These are phyloP conservation scores for Rhizopus microsporus DNA, from an alignment of 371 early-diverging fungal species.

Conservation along the genomic window DNA sequence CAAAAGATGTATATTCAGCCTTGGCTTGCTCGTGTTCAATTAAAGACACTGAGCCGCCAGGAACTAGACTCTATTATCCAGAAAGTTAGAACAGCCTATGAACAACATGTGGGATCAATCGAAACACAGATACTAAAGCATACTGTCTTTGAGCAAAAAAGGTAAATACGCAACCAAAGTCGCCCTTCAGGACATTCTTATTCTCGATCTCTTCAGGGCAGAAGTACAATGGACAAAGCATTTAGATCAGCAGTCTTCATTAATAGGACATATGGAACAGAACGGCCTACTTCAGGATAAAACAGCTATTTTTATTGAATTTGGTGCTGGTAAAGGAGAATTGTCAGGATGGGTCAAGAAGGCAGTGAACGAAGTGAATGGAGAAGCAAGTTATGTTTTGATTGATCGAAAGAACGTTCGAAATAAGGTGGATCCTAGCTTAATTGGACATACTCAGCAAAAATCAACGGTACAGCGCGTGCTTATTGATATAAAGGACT, in stretches of 20 bases:
- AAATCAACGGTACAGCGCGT: conserved; percentile 64
- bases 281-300: conserved; percentile 61
- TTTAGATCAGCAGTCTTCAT: conserved; percentile 75
- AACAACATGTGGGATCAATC: conserved; percentile 46
- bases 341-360: conserved; percentile 59
- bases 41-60: conserved; percentile 37
- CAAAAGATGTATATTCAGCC: conserved; percentile 46
- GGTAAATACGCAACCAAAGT: conserved; percentile 35
- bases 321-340: conserved; percentile 84
- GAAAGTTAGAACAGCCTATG: conserved; percentile 47
- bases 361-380: conserved; percentile 58
- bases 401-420: conserved; percentile 81
- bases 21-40: conserved; percentile 50
- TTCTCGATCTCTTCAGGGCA: conserved; percentile 23
- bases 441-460: conserved; percentile 33
- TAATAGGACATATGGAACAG: conserved; percentile 76
- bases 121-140: conserved; percentile 48
- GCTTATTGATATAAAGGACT: conserved; percentile 83
- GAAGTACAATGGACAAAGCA: conserved; percentile 60
- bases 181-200: too few species aligned
- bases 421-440: conserved; percentile 60
- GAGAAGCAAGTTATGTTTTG: conserved; percentile 63
- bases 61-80: conserved; percentile 50
- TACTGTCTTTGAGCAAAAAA: conserved; percentile 47
- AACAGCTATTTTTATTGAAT: conserved; percentile 70